These are phyloP conservation scores for Rhodamnia rubescens DNA, from an alignment of 345 rosid genomes.

Conservation along the genomic window DNA sequence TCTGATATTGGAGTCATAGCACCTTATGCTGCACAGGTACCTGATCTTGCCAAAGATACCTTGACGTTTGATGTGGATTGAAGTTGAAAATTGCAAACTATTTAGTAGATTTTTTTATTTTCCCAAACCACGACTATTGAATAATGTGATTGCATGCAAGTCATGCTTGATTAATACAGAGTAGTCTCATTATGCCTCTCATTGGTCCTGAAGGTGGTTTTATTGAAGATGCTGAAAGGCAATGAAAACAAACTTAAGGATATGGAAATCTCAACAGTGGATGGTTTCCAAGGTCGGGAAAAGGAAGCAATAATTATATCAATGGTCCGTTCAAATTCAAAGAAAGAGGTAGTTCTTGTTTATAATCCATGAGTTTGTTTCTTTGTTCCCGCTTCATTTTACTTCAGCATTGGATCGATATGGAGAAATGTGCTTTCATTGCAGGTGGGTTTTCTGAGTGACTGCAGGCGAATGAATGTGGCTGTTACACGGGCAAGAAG, in stretches of 20 bases:
- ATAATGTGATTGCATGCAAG: not conserved
- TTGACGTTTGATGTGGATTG: not conserved
- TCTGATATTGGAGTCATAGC: slow-evolving; percentile 87
- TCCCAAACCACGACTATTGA: not conserved
- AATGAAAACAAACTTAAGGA: slow-evolving; percentile 67
- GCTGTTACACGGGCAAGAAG: slow-evolving; percentile 94
- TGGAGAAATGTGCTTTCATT: not conserved
- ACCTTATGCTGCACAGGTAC: slow-evolving; percentile 94
- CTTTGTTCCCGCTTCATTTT: not conserved
- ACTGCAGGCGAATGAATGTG: slow-evolving; percentile 83
- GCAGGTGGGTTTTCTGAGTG: slow-evolving; percentile 83
- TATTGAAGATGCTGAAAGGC: slow-evolving; percentile 58
- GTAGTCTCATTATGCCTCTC: not conserved
- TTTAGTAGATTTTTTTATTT: not conserved
- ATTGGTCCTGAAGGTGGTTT: slow-evolving; percentile 42
- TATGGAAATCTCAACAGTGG: slow-evolving; percentile 88
- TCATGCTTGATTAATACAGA: not conserved
- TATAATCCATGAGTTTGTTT: not conserved
- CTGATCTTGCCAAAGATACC: not conserved
- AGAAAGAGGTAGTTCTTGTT: slow-evolving; percentile 50
- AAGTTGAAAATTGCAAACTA: not conserved
- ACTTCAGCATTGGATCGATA: not conserved
- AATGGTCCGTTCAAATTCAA: slow-evolving; percentile 90
- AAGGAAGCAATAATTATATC: slow-evolving; percentile 93
- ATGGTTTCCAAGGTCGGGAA: slow-evolving; percentile 97